Evolutionary conservation across 805 yeast genomes (phyloP).

Genomic region (Sugiyamaella qingdaonensis): DNA sequence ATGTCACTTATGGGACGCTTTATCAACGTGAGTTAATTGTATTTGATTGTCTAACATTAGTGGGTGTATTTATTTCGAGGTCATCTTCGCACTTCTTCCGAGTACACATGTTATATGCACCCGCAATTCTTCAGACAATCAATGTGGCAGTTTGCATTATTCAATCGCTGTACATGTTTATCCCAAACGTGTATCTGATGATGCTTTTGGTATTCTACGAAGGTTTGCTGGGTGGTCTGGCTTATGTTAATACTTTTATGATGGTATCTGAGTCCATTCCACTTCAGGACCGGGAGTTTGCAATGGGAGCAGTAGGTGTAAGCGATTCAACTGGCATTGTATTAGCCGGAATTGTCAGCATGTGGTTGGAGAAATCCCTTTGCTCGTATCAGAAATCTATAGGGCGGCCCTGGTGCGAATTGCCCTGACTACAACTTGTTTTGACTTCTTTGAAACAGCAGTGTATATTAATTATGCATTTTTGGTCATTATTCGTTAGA

Average conservation of each 20-base stretch:
- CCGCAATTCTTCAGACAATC: conserved; percentile 61
- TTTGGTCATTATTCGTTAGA: neutral
- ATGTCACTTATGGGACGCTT: conserved; percentile 84
- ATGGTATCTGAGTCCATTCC: conserved; percentile 59
- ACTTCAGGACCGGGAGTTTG: conserved; percentile 60
- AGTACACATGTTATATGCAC: conserved; percentile 52
- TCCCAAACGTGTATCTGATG: conserved; percentile 59
- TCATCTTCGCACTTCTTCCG: conserved; percentile 71
- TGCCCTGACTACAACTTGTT: neutral
- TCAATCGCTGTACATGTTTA: conserved; percentile 60
- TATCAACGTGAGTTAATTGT: conserved; percentile 51
- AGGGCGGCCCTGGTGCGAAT: conserved; percentile 78
- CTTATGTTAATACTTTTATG: conserved; percentile 85
- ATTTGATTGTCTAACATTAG: conserved; percentile 4
- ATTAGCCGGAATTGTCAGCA: conserved; percentile 69
- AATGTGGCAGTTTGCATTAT: conserved; percentile 56
- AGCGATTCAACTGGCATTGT: conserved; percentile 85
- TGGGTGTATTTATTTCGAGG: conserved; percentile 89
- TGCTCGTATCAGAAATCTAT: conserved; percentile 66
- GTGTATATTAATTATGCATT: neutral
- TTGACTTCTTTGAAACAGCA: neutral
- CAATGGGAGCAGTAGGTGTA: conserved; percentile 77
- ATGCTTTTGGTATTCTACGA: conserved; percentile 73
- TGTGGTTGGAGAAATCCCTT: conserved; percentile 67
- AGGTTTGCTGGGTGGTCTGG: conserved; percentile 82